phyloP scores from a whole-genome alignment of 495 filamentous ascomycete species.

The Penicillium cataractarum region DNA sequence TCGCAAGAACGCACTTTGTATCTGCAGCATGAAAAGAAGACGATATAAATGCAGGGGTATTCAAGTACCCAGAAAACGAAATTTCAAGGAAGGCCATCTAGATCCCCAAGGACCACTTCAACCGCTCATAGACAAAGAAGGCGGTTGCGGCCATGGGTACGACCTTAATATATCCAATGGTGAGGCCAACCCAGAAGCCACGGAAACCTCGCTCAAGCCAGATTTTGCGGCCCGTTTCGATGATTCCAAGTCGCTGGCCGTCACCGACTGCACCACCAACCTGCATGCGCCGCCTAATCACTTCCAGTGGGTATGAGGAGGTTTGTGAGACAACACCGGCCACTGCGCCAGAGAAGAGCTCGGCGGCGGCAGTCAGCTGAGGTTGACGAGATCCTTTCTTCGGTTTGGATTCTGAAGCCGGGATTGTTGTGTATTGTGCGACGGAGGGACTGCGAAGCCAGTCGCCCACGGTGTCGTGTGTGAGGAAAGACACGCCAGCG shows the following conservation, averaged over 20 bases:
- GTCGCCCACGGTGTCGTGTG: slow-evolving; percentile 86
- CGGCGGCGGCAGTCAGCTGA: slow-evolving; percentile 69
- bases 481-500: slow-evolving; percentile 95
- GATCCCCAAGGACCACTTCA: slow-evolving; percentile 75
- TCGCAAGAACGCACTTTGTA: slow-evolving; percentile 8
- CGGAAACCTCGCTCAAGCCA: slow-evolving; percentile 72
- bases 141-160: slow-evolving; percentile 86
- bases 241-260: slow-evolving; percentile 73
- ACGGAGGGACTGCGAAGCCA: slow-evolving; percentile 68
- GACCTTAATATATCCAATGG: slow-evolving; percentile 94
- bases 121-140: slow-evolving; percentile 78
- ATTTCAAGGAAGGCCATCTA: slow-evolving; percentile 35
- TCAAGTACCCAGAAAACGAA: background rate
- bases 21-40: slow-evolving; percentile 8
- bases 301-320: slow-evolving; percentile 88
- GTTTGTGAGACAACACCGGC: slow-evolving; percentile 91
- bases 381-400: slow-evolving; percentile 35
- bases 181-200: slow-evolving; percentile 91
- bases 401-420: slow-evolving; percentile 37
- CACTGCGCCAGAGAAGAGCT: slow-evolving; percentile 79
- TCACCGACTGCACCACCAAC: slow-evolving; percentile 93
- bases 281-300: slow-evolving; percentile 91
- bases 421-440: slow-evolving; percentile 68
- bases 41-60: background rate
- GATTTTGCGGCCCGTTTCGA: slow-evolving; percentile 76